Base-by-base conservation (phyloP, 345 rosid genomes). In the Ceriops tagal region DNA sequence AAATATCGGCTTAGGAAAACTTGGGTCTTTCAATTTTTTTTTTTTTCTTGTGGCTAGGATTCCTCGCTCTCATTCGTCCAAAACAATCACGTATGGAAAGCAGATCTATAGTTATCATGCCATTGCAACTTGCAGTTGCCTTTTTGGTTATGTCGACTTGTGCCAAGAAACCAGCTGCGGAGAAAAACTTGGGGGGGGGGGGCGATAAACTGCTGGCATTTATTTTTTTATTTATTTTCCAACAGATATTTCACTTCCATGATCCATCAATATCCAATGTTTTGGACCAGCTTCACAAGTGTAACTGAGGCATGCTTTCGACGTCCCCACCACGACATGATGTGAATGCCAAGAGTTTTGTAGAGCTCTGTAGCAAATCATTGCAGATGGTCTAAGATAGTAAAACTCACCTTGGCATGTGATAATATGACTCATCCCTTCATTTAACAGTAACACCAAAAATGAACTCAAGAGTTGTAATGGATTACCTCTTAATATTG, bases 401-500 rank as follows among this genome's bases (percentile, higher is more conserved):
- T 53, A 30, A 43, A 31, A 66, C 28, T 35, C 13, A 11, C 27
- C 27, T 8, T n/a, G 21, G 26, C 49, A 61, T 34, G 8, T 34
- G 7, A 34, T 7, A 1, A 34, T 34, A 34, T 34, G 37, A 6
- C 8, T 34, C 8, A 9, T 3, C 34, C 21, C 5, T 21, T 35
- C 28, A 34, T 6, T 34, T 34, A 34, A 34, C 8, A 34, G 0
- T 62, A 39, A 19, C 27, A 11, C 18, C 31, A 20, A 8, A 22
- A 8, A 20, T 24, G 46, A 31, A 71, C 62, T 62, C 19, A 70
- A 8, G 1, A 28, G 19, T 16, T 26, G 9, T 65, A 73, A 61
- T 4, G 18, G 60, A 58, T 60, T 60, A 68, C 66, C 74, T 65
- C 58, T 71, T 68, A 51, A 76, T 30, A 67, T 61, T 65, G 46